These are phyloP conservation scores for Acacia pycnantha DNA, from an alignment of 331 rosid species.

Conservation along the genomic window DNA sequence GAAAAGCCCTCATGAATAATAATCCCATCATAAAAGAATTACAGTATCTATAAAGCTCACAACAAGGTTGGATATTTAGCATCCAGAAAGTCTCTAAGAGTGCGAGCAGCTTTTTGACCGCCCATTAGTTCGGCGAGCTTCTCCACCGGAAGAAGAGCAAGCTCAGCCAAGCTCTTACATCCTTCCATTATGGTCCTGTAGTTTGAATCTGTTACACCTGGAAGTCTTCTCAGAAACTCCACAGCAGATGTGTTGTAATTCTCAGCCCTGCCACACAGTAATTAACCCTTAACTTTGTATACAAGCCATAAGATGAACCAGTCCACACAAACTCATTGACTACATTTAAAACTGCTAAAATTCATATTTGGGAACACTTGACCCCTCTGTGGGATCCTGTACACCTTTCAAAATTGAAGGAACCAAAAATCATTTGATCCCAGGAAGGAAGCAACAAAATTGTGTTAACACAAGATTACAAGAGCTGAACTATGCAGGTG, in stretches of 20 bases:
- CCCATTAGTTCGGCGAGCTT: constrained; percentile 81
- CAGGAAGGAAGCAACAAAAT: not conserved
- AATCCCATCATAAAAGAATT: constrained; percentile 16
- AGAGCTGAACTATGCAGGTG: not conserved
- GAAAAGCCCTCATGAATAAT: constrained; percentile 2
- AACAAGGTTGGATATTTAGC: constrained; percentile 93
- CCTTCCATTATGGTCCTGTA: constrained; percentile 89
- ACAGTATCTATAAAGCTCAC: constrained; percentile 36
- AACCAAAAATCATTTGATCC: not conserved
- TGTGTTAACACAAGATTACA: not conserved
- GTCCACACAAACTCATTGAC: constrained; percentile 7
- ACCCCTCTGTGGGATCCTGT: not conserved
- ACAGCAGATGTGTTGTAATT: constrained; percentile 94
- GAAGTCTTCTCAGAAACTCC: constrained; percentile 91
- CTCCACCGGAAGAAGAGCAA: constrained; percentile 79
- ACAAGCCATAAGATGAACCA: constrained; percentile 3
- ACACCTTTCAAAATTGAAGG: not conserved
- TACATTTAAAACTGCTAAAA: constrained; percentile 8
- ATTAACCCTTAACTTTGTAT: constrained; percentile 18
- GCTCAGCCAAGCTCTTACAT: constrained; percentile 88
- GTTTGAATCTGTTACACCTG: constrained; percentile 86
- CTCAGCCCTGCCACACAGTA: constrained; percentile 65
- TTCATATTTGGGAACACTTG: not conserved
- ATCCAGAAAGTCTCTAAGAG: constrained; percentile 88
- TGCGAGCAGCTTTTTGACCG: constrained; percentile 91